Conservation (phyloP, 148 eudicot genomes). For the Cornus florida region DNA sequence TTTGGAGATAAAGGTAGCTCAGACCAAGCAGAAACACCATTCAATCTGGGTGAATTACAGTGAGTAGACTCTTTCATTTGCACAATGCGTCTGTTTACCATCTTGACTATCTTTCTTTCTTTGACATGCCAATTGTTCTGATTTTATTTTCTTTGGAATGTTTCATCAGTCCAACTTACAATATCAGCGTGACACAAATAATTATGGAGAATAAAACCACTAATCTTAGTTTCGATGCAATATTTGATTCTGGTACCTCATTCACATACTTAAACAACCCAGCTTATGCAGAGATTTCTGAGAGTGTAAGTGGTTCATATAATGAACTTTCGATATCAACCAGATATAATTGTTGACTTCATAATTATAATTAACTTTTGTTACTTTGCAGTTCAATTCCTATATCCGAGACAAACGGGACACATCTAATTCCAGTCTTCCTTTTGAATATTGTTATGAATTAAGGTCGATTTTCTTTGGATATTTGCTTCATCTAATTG, state of each 20-base stretch:
- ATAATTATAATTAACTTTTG: background rate
- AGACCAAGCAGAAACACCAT: conserved; percentile 69
- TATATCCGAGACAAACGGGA: conserved; percentile 41
- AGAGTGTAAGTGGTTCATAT: conserved; percentile 45
- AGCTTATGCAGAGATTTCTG: conserved; percentile 57
- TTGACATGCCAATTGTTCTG: background rate
- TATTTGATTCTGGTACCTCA: conserved; percentile 89
- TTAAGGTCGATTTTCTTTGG: conserved; percentile 30
- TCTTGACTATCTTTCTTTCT: background rate
- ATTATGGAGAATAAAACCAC: conserved; percentile 42
- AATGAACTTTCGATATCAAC: conserved; percentile 8
- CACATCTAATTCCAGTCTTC: conserved; percentile 23
- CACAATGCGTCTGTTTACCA: background rate
- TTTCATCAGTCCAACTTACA: conserved; percentile 53
- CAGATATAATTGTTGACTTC: background rate
- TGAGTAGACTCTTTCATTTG: conserved; percentile 25
- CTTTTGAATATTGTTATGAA: conserved; percentile 60
- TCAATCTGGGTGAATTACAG: conserved; percentile 37
- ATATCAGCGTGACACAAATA: conserved; percentile 51
- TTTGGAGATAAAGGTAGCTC: conserved; percentile 87
- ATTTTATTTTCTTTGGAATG: background rate
- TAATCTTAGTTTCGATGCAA: conserved; percentile 34
- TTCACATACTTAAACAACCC: conserved; percentile 75
- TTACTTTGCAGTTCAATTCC: conserved; percentile 53
- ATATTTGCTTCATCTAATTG: background rate